Evolutionary conservation across 441 rosid species (phyloP), one percentile per base, ranked within the genome.

Genomic region (Pelargonium citronellum): DNA sequence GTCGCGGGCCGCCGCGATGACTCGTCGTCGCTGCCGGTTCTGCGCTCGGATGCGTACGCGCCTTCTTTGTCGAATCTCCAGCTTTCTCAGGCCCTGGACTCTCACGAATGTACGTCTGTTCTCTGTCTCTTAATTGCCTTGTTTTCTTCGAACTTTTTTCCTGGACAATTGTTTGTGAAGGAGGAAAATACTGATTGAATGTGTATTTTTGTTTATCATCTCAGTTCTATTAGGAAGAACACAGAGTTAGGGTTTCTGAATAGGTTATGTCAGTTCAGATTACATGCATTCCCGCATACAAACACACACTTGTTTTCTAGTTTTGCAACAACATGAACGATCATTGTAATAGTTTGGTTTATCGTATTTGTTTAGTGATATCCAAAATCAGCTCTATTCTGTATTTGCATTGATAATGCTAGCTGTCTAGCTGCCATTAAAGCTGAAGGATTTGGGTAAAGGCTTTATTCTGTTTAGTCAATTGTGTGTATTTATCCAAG

Each of bases 51-150:
- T 15, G 60, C 60, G 60, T 16, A 53, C 19, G 60, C 17, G 8
- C 19, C 60, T 53, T 53, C 60, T 53, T n/a, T 5, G 8, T 53
- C 60, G 60, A 84, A 80, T 60, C 81, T 86, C 69, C 84, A 75
- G 67, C 79, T 84, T 15, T 83, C 81, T 44, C 76, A 80, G 69
- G 77, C 79, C 47, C 87, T 75, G 74, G 89, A 87, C 75, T 81
- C 90, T 74, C 88, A 79, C 58, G 91, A 84, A 82, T 93, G 96
- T 89, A 7, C 3, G 7, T 6, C 17, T 55, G 7, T n/a, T 55
- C 9, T 6, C 15, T 55, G 19, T 55, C 43, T 39, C 43, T 39
- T 39, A 39, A 39, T 39, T 39, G 7, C 1, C 43, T 0, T 39
- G 43, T 7, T 55, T 6, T 55, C 7, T 55, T 55, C 16, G 0